A percentile compares a stretch with the other conserved stretches of the same genome.
Evolutionary conservation across 1,139 yeast species (phyloP).

Genomic region (Zygoascus sp.): DNA sequence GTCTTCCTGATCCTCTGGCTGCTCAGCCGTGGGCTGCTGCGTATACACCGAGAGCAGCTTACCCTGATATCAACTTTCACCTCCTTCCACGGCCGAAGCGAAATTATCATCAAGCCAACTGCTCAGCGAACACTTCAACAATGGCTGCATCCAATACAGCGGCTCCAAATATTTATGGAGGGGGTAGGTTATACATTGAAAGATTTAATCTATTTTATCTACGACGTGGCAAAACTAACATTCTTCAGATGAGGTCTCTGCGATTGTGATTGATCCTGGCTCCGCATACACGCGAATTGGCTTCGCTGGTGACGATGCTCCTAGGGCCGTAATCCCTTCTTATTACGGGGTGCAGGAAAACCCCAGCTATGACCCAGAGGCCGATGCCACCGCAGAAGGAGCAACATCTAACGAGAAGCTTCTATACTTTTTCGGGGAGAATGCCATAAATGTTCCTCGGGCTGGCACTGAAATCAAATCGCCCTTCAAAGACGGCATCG

Average conservation of each 20-base stretch:
- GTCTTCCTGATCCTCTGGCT: no score
- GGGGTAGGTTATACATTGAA: conserved; percentile 36
- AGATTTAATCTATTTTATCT: not conserved
- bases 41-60: no score
- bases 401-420: conserved; percentile 11
- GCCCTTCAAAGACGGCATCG: conserved; percentile 38
- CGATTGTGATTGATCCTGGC: conserved; percentile 90
- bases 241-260: conserved; percentile 68
- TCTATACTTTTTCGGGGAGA: conserved; percentile 32
- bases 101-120: no score
- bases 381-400: conserved; percentile 18
- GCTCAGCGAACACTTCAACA: no score
- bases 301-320: conserved; percentile 91
- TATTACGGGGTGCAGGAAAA: conserved; percentile 27
- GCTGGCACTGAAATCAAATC: conserved; percentile 33
- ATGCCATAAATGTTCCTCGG: conserved; percentile 31
- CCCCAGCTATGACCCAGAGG: conserved; percentile 22
- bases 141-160: conserved; percentile 14
- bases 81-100: no score
- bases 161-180: conserved; percentile 54
- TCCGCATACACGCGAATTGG: conserved; percentile 80
- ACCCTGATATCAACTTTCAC: no score
- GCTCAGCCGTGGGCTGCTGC: no score
- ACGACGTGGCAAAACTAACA: not conserved
- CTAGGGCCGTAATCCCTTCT: conserved; percentile 72